Conservation (phyloP, 2,329 filamentous ascomycete genomes). For the Arthrinium puccinioides region DNA sequence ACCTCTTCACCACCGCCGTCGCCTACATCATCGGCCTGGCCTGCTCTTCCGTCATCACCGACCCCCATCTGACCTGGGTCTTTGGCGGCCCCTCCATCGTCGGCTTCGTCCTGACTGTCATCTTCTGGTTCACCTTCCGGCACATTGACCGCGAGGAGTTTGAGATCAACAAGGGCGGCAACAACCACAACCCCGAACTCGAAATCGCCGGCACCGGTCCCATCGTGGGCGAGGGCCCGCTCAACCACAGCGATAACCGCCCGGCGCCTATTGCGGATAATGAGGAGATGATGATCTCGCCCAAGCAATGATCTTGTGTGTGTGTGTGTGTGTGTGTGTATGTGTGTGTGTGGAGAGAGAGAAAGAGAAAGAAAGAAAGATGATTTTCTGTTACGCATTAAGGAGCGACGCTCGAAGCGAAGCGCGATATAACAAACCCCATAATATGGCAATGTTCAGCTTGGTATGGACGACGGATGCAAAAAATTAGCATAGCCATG, state of each 20-base stretch:
- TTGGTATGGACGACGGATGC: too few species aligned
- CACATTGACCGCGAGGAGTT: slow-evolving; percentile 41
- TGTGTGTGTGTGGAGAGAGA: background rate
- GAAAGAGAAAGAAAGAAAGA: background rate
- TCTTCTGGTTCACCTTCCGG: slow-evolving; percentile 39
- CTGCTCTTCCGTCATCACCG: slow-evolving; percentile 35
- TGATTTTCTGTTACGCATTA: background rate
- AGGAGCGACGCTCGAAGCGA: background rate
- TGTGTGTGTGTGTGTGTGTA: background rate
- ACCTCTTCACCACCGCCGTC: slow-evolving; percentile 38
- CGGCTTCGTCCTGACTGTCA: slow-evolving; percentile 32
- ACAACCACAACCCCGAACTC: slow-evolving; percentile 28
- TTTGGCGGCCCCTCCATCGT: slow-evolving; percentile 40
- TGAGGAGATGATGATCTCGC: slow-evolving; percentile 27
- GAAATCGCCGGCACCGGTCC: slow-evolving; percentile 28
- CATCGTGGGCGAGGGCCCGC: slow-evolving; percentile 34
- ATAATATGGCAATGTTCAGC: too few species aligned
- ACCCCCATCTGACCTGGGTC: slow-evolving; percentile 42
- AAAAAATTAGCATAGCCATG: too few species aligned
- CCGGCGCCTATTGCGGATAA: slow-evolving; percentile 23
- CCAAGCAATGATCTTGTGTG: slow-evolving; percentile 19
- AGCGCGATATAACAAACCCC: too few species aligned
- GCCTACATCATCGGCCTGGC: slow-evolving; percentile 38
- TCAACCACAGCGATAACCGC: slow-evolving; percentile 22
- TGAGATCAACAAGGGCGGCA: slow-evolving; percentile 27